Evolutionary conservation across 1,139 yeast genomes (phyloP).

Genomic region (Geotrichum restrictum): DNA sequence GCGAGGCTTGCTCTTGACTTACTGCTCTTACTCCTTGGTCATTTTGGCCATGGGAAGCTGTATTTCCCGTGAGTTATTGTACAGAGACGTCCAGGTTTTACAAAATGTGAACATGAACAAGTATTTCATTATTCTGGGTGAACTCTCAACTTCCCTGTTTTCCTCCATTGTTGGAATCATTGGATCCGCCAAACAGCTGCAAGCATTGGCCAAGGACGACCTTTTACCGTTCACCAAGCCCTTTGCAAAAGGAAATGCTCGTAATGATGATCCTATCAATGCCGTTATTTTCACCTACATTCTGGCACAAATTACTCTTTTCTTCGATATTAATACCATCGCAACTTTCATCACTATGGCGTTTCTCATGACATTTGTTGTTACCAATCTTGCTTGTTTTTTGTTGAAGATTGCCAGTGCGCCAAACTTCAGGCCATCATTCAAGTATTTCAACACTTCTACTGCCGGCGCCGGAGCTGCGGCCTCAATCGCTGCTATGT

Average conservation of each 20-base stretch:
- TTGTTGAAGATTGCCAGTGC: conserved; percentile 84
- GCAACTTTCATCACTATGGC: conserved; percentile 97
- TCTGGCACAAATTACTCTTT: conserved; percentile 74
- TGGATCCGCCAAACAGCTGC: conserved; percentile 86
- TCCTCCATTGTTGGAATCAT: conserved; percentile 92
- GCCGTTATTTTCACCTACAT: conserved; percentile 74
- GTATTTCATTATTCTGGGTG: conserved; percentile 76
- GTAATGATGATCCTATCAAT: conserved; percentile 50
- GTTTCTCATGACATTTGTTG: conserved; percentile 88
- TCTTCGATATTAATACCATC: conserved; percentile 87
- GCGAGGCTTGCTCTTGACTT: conserved; percentile 72
- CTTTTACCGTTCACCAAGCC: conserved; percentile 70
- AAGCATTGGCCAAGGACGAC: conserved; percentile 84
- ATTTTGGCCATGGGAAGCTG: conserved; percentile 75
- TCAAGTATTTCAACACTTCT: conserved; percentile 73
- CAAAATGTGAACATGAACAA: conserved; percentile 74
- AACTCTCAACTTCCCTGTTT: conserved; percentile 80
- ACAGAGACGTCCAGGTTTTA: conserved; percentile 74
- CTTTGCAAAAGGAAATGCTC: conserved; percentile 50
- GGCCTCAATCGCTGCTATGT: conserved; percentile 77
- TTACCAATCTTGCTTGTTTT: conserved; percentile 89
- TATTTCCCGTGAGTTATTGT: conserved; percentile 71
- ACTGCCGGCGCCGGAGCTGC: conserved; percentile 78
- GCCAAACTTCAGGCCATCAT: conserved; percentile 93
- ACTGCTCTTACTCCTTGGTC: conserved; percentile 66